Base-by-base conservation (phyloP, 83 land plant genomes). In the Larix sibirica region DNA sequence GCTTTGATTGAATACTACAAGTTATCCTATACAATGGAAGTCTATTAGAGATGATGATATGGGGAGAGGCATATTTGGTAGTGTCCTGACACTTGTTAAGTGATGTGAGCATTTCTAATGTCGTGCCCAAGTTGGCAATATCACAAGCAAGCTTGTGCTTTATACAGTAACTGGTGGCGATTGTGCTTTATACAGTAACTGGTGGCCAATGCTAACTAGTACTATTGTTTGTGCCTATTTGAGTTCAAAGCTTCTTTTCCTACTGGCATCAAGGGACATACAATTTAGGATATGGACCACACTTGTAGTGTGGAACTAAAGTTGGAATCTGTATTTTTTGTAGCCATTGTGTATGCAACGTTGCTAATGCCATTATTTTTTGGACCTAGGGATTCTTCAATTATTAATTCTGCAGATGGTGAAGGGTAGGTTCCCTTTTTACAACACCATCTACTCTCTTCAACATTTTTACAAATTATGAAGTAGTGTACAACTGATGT, bases 131-230 rank as follows among this genome's bases (percentile, higher is more conserved):
- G 40, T 38, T 38, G 3, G 40, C 40, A 38, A n/a, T 63, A 18
- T 85, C 1, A 74, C 61, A 81, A 21, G n/a, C 93, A 97, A 96
- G 96, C 98, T 80, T 28, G 28, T 28, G 28, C 28, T 28, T 28
- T 28, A 28, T 28, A 0, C 28, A 28, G 28, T 28, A 28, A 28
- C 28, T 28, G 28, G 28, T 28, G 28, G 28, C 28, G 28, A 28
- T 28, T 97, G 99, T 87, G 94, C 93, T 70, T 77, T 97, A 81
- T 97, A 94, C 83, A 88, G 88, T 85, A 97, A 97, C 81, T 97
- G 98, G 99, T 97, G 99, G 99, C 98, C 98, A 4, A 94, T 97
- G 98, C 88, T 97, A 74, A 88, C 95, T 67, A 94, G 99, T 97
- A 83, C 50, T 44, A 42, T 61, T 38, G 77, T 17, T 47, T 47